A percentile compares a stretch with the other conserved stretches of the same genome.
These are phyloP conservation scores for Magnaporthales sp. DNA, from an alignment of 2,329 filamentous ascomycete species.

Conservation along the genomic window DNA sequence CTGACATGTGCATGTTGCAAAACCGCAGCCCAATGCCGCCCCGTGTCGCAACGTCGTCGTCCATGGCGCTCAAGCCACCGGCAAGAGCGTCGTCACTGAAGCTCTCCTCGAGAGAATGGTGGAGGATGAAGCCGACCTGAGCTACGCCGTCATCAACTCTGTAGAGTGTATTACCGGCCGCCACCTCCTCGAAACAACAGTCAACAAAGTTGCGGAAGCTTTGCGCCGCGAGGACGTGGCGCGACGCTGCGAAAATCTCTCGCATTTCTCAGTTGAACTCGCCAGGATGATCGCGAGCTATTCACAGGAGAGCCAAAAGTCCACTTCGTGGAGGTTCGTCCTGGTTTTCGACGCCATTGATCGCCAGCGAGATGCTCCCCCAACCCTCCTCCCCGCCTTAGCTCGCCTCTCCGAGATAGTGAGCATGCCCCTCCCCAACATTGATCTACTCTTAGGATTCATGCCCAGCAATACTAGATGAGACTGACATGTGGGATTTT, in stretches of 20 bases:
- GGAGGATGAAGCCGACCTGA: constrained; percentile 33
- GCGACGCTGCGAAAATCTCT: constrained; percentile 68
- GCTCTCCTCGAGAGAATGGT: constrained; percentile 46
- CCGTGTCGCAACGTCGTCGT: constrained; percentile 67
- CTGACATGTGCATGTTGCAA: neutral
- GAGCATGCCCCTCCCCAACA: constrained; percentile 7
- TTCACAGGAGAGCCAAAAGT: neutral
- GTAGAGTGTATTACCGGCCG: constrained; percentile 70
- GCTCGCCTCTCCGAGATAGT: constrained; percentile 76
- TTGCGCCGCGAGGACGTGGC: constrained; percentile 39
- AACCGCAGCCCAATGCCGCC: constrained; percentile 50
- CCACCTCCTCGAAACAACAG: constrained; percentile 66
- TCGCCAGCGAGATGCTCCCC: constrained; percentile 68
- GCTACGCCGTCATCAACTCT: constrained; percentile 57
- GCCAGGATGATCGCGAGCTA: constrained; percentile 42
- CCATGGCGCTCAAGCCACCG: constrained; percentile 79
- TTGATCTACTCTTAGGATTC: neutral
- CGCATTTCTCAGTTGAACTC: constrained; percentile 66
- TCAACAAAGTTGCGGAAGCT: constrained; percentile 49
- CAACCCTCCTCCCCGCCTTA: constrained; percentile 72
- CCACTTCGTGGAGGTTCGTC: constrained; percentile 51
- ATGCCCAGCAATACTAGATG: neutral
- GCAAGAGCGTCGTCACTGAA: constrained; percentile 66
- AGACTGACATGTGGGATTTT: neutral
- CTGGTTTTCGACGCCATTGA: constrained; percentile 86